These are phyloP conservation scores for Phytopythium cucurbitacearum DNA, from an alignment of 352 stramenopile species.

Conservation along the genomic window DNA sequence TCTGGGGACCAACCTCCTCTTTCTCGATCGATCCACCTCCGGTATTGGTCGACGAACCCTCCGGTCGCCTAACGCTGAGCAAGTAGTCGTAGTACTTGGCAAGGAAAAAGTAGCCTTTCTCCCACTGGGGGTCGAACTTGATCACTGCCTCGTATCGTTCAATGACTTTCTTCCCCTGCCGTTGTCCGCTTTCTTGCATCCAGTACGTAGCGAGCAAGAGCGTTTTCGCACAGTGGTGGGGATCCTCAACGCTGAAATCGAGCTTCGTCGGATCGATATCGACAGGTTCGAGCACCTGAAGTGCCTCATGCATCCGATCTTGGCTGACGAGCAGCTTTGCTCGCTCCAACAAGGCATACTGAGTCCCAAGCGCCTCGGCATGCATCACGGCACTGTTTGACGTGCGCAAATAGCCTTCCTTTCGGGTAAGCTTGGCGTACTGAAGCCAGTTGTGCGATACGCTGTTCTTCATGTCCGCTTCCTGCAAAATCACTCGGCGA, in stretches of 20 bases:
- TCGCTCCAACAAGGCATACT: slow-evolving; percentile 69
- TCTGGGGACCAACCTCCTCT: slow-evolving; percentile 29
- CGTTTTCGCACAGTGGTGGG: slow-evolving; percentile 77
- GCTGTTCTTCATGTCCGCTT: slow-evolving; percentile 52
- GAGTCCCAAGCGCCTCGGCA: slow-evolving; percentile 71
- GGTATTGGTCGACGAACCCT: slow-evolving; percentile 13
- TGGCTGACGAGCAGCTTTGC: slow-evolving; percentile 79
- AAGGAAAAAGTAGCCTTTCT: slow-evolving; percentile 91
- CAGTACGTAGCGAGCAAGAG: slow-evolving; percentile 94
- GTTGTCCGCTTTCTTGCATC: slow-evolving; percentile 94
- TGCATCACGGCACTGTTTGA: slow-evolving; percentile 84
- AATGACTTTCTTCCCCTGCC: slow-evolving; percentile 92
- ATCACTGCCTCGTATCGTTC: slow-evolving; percentile 94
- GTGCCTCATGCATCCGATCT: slow-evolving; percentile 79
- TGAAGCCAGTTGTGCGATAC: slow-evolving; percentile 81
- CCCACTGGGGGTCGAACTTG: slow-evolving; percentile 91
- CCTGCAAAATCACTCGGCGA: slow-evolving; percentile 68
- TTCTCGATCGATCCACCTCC: neutral
- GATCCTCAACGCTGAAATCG: slow-evolving; percentile 72
- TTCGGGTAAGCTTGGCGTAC: slow-evolving; percentile 80
- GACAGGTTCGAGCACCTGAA: slow-evolving; percentile 80
- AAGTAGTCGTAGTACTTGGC: slow-evolving; percentile 92
- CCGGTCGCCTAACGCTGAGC: slow-evolving; percentile 65
- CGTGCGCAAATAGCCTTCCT: slow-evolving; percentile 79
- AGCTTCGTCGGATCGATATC: slow-evolving; percentile 72